phyloP scores from a whole-genome alignment of 169 alveolate species.

The Besnoitia besnoiti region DNA sequence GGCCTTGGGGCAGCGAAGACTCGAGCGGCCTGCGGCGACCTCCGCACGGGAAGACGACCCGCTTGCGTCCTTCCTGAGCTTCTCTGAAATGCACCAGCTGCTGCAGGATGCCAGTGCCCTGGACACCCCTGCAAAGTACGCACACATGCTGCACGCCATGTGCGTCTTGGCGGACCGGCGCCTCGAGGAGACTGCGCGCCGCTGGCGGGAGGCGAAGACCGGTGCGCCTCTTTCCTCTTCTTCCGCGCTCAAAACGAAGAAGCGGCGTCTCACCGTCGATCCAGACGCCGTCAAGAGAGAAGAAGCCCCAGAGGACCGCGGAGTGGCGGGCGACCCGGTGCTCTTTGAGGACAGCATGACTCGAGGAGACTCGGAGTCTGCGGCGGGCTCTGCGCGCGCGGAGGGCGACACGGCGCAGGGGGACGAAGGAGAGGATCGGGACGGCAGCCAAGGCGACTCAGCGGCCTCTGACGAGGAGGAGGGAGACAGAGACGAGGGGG shows the following conservation, averaged over 20 bases:
- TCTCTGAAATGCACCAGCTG: background rate
- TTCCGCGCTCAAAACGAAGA: background rate
- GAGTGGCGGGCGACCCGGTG: too few species aligned
- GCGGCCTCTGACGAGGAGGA: too few species aligned
- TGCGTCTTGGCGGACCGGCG: conserved; percentile 27
- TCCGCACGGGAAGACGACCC: background rate
- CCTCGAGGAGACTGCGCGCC: background rate
- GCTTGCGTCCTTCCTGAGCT: background rate
- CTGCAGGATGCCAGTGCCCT: background rate
- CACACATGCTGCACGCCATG: conserved; percentile 24
- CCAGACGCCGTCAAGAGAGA: background rate
- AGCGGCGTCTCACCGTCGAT: background rate
- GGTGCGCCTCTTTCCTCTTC: too few species aligned
- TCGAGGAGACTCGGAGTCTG: too few species aligned
- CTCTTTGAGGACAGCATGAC: too few species aligned
- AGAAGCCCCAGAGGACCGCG: background rate
- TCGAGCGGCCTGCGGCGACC: background rate
- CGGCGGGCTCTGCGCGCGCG: too few species aligned
- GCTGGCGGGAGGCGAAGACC: background rate
- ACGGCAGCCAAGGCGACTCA: too few species aligned
- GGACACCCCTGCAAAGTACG: conserved; percentile 12
- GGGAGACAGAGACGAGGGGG: background rate
- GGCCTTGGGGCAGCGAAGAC: background rate
- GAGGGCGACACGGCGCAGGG: too few species aligned
- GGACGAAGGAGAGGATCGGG: too few species aligned